Base-by-base conservation (phyloP, 2,329 filamentous ascomycete genomes). In the Chrysoporthe cubensis region DNA sequence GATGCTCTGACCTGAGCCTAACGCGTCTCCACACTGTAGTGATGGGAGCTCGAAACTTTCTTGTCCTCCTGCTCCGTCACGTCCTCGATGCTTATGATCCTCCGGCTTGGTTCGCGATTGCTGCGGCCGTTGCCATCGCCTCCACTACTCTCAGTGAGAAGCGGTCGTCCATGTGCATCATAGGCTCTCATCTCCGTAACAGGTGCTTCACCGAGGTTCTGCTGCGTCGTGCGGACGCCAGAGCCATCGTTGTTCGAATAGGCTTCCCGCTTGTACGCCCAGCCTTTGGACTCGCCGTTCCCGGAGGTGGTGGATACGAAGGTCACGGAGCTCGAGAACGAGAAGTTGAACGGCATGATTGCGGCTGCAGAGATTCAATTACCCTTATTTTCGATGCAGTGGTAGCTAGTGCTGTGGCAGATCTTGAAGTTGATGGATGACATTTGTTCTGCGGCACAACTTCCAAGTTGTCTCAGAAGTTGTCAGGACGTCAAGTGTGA, bases 81-180 rank as follows among this genome's bases (percentile, higher is more conserved):
- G 11, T 69, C 68, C 62, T 69, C 68, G 52, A 69, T 69, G 59
- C 68, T 69, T 11, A 69, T 69, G 50, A 69, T 67, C 50, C 52
- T 69, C 59, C 43, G 65, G 32, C 37, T 67, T 4, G 57, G 26
- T 4, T 37, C 43, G 26, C 21, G 56, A 8, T 13, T 54, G 32
- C 42, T 16, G 9, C 8, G 34, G 8, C 18, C 42, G 21, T 48
- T n/a, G 34, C 61, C 40, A 44, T 52, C 16, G 37, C 8, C 21
- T 37, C 43, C 21, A 18, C 16, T n/a, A 26, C 56, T 62, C 4
- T 62, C 26, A 57, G 50, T 43, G 16, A 69, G 46, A 3, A 67
- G 62, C 44, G 66, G 62, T 50, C 68, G 66, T 34, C 68, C 68
- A 14, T 67, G 57, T 7, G 62, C 58, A 9, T 69, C 68, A 16